Percentiles rank a stretch among this genome's conserved stretches.
These are phyloP conservation scores for Obelidium mucronatum DNA, from an alignment of 192 early-diverging fungal genomes.

Conservation along the genomic window DNA sequence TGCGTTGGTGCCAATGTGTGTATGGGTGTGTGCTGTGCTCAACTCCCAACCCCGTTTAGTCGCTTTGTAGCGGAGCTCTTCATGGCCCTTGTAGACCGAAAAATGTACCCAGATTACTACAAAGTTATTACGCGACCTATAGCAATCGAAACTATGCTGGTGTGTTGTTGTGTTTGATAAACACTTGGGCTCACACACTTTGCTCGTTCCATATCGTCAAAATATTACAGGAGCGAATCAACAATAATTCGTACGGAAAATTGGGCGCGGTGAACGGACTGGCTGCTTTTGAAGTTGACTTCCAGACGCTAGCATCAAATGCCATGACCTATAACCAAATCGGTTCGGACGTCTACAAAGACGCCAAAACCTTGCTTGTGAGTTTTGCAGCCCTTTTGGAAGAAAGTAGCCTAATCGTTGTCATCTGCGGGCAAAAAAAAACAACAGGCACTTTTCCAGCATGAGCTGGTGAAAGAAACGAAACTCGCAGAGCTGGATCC, in stretches of 20 bases:
- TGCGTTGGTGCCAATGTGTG: conserved; percentile 36
- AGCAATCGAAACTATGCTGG: conserved; percentile 82
- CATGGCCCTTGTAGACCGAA: conserved; percentile 71
- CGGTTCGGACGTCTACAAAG: conserved; percentile 89
- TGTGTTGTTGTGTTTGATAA: background rate
- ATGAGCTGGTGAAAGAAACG: conserved; percentile 25
- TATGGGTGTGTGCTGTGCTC: background rate
- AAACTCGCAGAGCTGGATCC: conserved; percentile 17
- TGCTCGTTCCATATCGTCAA: background rate
- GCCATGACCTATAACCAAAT: conserved; percentile 92
- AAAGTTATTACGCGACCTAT: conserved; percentile 88
- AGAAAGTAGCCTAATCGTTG: conserved; percentile 33
- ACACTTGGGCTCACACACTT: too few relatives aligned
- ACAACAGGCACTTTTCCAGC: too few relatives aligned
- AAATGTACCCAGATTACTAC: conserved; percentile 90
- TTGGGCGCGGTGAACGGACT: conserved; percentile 4
- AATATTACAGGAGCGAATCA: conserved; percentile 64
- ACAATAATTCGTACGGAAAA: conserved; percentile 68
- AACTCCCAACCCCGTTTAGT: background rate
- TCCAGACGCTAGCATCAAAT: conserved; percentile 89
- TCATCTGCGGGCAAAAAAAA: too few relatives aligned
- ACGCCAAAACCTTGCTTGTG: conserved; percentile 73
- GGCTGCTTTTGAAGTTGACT: conserved; percentile 77
- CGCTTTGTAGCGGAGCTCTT: conserved; percentile 81
- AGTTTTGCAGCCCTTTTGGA: background rate